A percentile compares a stretch with the other conserved stretches of the same genome.
phyloP scores from a whole-genome alignment of 768 basidiomycete genomes.

The Xerocomus spinulosus region DNA sequence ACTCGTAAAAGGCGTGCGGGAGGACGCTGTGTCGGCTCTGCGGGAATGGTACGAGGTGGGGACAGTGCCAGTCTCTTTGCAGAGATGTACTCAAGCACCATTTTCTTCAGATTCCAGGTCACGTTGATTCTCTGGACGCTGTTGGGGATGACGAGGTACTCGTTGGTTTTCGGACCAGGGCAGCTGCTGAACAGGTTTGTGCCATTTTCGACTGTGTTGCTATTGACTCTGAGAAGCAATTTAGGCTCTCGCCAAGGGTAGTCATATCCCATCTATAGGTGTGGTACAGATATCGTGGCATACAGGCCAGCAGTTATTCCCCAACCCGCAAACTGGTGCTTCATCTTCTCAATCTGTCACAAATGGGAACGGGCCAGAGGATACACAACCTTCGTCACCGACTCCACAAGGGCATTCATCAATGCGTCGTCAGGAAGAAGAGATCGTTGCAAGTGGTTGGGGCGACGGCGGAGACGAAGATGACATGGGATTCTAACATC shows the following conservation, averaged over 20 bases:
- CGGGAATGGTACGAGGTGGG: conserved; percentile 82
- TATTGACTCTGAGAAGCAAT: conserved; percentile 10
- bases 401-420: conserved; percentile 20
- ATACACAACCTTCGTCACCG: conserved; percentile 21
- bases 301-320: conserved; percentile 30
- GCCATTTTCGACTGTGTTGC: neutral
- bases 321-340: conserved; percentile 19
- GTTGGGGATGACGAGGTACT: conserved; percentile 55
- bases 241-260: conserved; percentile 71
- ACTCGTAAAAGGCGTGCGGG: conserved; percentile 62
- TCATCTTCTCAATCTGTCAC: conserved; percentile 19
- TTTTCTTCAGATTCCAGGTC: conserved; percentile 53
- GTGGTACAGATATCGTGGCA: conserved; percentile 67
- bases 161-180: conserved; percentile 67
- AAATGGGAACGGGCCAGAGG: conserved; percentile 22
- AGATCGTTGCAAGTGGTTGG: conserved; percentile 64
- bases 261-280: conserved; percentile 61
- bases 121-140: conserved; percentile 60
- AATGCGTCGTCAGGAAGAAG: conserved; percentile 50
- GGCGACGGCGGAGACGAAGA: conserved; percentile 62
- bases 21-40: conserved; percentile 53
- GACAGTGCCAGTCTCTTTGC: neutral
- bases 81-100: conserved; percentile 2
- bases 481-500: conserved; percentile 61
- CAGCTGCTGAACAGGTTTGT: conserved; percentile 72